phyloP scores from a whole-genome alignment of 306 rosid genomes.

The Pterocarpus macrocarpus region DNA sequence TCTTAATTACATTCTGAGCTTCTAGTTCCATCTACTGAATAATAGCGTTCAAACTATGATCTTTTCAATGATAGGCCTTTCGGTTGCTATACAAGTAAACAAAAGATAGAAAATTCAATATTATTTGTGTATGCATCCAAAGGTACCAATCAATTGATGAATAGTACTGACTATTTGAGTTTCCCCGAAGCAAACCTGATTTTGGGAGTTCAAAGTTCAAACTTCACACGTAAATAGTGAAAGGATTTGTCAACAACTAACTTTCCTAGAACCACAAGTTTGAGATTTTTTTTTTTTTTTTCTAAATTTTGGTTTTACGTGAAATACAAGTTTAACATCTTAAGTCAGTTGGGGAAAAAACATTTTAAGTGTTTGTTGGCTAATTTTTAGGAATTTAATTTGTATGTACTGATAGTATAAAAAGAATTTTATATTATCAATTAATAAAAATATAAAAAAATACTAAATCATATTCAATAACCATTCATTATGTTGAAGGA shows the following conservation, averaged over 20 bases:
- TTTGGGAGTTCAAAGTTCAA: conserved; percentile 4
- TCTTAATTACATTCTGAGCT: not conserved
- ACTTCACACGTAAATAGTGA: not conserved
- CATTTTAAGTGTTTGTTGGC: not conserved
- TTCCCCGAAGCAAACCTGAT: not conserved
- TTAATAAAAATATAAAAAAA: no score
- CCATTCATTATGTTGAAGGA: no score
- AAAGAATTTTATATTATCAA: no score
- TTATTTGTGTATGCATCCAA: not conserved
- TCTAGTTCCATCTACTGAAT: not conserved
- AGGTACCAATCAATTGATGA: not conserved
- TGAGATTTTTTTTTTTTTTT: not conserved
- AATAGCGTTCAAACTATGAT: not conserved
- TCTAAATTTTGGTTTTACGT: not conserved
- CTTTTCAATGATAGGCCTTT: not conserved
- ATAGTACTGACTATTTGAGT: not conserved
- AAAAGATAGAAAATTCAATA: no score
- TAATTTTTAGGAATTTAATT: not conserved
- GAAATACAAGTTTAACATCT: not conserved
- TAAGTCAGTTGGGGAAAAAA: not conserved
- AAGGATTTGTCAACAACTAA: not conserved
- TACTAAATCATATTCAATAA: no score
- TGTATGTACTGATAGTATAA: no score
- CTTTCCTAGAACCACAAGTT: not conserved
- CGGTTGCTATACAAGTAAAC: no score